These are phyloP conservation scores for Penicillium sp. DNA, from an alignment of 2,329 filamentous ascomycete genomes.

Conservation along the genomic window DNA sequence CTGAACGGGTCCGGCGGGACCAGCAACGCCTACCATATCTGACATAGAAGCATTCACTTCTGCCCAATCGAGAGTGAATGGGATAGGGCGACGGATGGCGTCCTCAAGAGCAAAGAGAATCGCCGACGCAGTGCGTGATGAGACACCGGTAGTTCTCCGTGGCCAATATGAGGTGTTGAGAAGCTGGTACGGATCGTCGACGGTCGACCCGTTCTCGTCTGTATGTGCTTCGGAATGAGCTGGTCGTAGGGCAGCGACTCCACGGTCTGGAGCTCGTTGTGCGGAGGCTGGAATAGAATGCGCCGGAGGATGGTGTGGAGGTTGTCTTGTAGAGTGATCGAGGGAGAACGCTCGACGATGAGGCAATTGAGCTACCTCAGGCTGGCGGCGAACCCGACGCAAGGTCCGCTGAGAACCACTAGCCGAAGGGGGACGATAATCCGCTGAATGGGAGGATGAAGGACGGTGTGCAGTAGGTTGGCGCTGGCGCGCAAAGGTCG, in stretches of 20 bases:
- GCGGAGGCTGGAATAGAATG: constrained; percentile 29
- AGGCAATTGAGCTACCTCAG: constrained; percentile 46
- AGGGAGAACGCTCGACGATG: constrained; percentile 46
- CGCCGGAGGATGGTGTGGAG: constrained; percentile 27
- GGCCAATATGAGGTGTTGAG: constrained; percentile 54
- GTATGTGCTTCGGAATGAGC: constrained; percentile 36
- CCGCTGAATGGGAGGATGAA: constrained; percentile 47
- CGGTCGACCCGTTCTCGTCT: constrained; percentile 33
- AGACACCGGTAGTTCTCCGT: constrained; percentile 61
- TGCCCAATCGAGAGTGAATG: constrained; percentile 77
- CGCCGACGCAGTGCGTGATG: constrained; percentile 79
- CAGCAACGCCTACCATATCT: constrained; percentile 67
- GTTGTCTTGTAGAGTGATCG: constrained; percentile 39
- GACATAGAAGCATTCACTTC: constrained; percentile 95
- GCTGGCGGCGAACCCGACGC: constrained; percentile 52
- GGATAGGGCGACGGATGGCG: constrained; percentile 76
- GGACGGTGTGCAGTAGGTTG: constrained; percentile 41
- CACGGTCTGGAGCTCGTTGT: constrained; percentile 20
- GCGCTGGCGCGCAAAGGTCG: constrained; percentile 46
- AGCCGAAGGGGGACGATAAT: constrained; percentile 53
- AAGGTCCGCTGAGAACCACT: constrained; percentile 54
- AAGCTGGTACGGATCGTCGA: constrained; percentile 30
- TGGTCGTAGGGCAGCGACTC: constrained; percentile 25
- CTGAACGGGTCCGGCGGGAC: constrained; percentile 45
- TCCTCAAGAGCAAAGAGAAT: constrained; percentile 92